Base-by-base conservation (phyloP, 768 basidiomycete species). In the Chiua virens region DNA sequence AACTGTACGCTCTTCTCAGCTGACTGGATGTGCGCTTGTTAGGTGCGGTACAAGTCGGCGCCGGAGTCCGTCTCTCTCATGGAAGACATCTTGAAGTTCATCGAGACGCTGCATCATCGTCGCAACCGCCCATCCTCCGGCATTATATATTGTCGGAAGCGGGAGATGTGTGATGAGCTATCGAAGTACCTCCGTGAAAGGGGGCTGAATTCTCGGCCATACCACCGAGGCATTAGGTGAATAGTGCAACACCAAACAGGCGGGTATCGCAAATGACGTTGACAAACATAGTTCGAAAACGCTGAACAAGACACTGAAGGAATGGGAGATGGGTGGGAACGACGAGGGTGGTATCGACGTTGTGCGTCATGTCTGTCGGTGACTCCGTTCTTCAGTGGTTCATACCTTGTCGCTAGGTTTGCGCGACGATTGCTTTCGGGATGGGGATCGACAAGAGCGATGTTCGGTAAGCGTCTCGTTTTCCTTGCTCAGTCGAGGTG, bases 381-480 rank as follows among this genome's bases (percentile, higher is more conserved):
- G 0, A 6, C 7, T 0, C 9, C 3, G 21, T 2, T 9, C n/a
- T 34, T 14, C 4, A 20, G 22, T 45, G 20, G 36, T 44, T 39
- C 37, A 49, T 30, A 21, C 18, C 9, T 27, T 30, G 8, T n/a
- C 47, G 8, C 35, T 15, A 87, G 85, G 85, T 89, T 38, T 83
- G 87, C 22, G 87, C 87, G 10, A 89, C 89, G 0, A 80, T 92
- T 44, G 90, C 90, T 5, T 93, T 92, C 58, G 91, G 91, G 3
- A 83, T 92, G 71, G 90, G 90, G 2, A 92, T 93, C 40, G 89
- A 93, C 64, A 92, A 92, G 70, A 73, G 79, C 18, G 85, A 90
- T 54, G 87, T 89, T 46, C 77, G 87, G 82, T 83, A 62, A 20
- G 68, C 38, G 7, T 28, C 32, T 27, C 27, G 10, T 3, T 49